These are phyloP conservation scores for Colletotrichum shisoi DNA, from an alignment of 2,329 filamentous ascomycete genomes.

Conservation along the genomic window DNA sequence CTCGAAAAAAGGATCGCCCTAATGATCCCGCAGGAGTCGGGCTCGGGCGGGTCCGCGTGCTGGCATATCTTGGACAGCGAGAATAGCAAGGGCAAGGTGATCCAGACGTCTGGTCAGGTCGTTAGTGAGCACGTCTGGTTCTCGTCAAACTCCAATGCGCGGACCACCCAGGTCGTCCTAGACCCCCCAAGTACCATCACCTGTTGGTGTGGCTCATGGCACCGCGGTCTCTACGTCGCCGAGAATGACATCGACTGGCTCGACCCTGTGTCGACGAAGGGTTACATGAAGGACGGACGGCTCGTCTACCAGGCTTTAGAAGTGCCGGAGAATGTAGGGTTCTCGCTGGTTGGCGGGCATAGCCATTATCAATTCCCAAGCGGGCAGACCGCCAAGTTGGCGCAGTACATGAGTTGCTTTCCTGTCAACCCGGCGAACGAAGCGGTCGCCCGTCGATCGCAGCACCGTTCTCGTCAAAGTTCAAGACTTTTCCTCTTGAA, in stretches of 20 bases:
- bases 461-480: slow-evolving; percentile 31
- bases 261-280: slow-evolving; percentile 63
- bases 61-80: slow-evolving; percentile 64
- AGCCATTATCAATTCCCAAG: slow-evolving; percentile 65
- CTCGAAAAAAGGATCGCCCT: slow-evolving; percentile 66
- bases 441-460: slow-evolving; percentile 19
- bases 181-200: slow-evolving; percentile 65
- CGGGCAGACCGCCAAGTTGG: slow-evolving; percentile 60
- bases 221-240: slow-evolving; percentile 62
- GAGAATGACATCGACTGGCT: slow-evolving; percentile 69
- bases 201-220: slow-evolving; percentile 64
- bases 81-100: slow-evolving; percentile 62
- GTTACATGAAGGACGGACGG: slow-evolving; percentile 64
- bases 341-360: slow-evolving; percentile 63
- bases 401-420: slow-evolving; percentile 64
- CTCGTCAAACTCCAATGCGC: slow-evolving; percentile 62
- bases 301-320: slow-evolving; percentile 64
- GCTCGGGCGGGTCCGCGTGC: slow-evolving; percentile 67
- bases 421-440: slow-evolving; percentile 43
- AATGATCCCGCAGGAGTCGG: slow-evolving; percentile 69
- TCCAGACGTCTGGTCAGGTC: slow-evolving; percentile 67
- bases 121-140: slow-evolving; percentile 71
- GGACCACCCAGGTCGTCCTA: slow-evolving; percentile 55
- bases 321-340: slow-evolving; percentile 64
- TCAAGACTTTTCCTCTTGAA: slow-evolving; percentile 25